phyloP scores from a whole-genome alignment of 495 filamentous ascomycete species.

The Penicillium cataractarum region DNA sequence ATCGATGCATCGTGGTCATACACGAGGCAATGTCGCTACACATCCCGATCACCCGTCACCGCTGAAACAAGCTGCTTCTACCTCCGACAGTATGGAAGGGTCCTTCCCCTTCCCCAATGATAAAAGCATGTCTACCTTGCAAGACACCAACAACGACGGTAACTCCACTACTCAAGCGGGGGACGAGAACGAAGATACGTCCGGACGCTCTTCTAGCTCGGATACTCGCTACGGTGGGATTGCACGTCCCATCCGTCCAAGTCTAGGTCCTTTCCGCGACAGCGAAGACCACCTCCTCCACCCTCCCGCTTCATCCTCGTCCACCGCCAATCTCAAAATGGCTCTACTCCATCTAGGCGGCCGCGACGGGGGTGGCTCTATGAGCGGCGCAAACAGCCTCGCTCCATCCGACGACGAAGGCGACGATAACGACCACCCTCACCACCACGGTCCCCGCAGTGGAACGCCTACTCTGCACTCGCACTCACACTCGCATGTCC shows the following conservation, averaged over 20 bases:
- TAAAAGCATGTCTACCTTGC: background rate
- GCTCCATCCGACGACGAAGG: conserved; percentile 47
- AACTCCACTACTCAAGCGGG: background rate
- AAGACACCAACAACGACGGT: background rate
- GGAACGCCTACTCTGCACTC: too few species aligned
- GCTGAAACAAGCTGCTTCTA: conserved; percentile 9
- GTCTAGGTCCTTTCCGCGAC: conserved; percentile 31
- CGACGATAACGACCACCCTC: conserved; percentile 25
- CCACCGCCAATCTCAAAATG: conserved; percentile 31
- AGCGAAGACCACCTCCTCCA: conserved; percentile 44
- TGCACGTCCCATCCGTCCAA: conserved; percentile 22
- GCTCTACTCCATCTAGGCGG: conserved; percentile 44
- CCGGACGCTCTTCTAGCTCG: conserved; percentile 17
- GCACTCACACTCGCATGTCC: background rate
- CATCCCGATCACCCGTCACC: conserved; percentile 23
- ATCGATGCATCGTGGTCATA: conserved; percentile 23
- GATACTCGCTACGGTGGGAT: conserved; percentile 11
- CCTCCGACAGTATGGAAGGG: conserved; percentile 7
- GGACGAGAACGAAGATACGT: conserved; percentile 9
- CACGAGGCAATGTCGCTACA: conserved; percentile 8
- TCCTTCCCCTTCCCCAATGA: conserved; percentile 9
- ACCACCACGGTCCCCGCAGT: conserved; percentile 1
- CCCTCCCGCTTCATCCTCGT: conserved; percentile 29
- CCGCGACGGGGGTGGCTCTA: conserved; percentile 49
- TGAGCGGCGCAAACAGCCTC: conserved; percentile 46